These are phyloP conservation scores for Polytrichum commune DNA, from an alignment of 225 moss, liverwort and hornwort species.

Conservation along the genomic window DNA sequence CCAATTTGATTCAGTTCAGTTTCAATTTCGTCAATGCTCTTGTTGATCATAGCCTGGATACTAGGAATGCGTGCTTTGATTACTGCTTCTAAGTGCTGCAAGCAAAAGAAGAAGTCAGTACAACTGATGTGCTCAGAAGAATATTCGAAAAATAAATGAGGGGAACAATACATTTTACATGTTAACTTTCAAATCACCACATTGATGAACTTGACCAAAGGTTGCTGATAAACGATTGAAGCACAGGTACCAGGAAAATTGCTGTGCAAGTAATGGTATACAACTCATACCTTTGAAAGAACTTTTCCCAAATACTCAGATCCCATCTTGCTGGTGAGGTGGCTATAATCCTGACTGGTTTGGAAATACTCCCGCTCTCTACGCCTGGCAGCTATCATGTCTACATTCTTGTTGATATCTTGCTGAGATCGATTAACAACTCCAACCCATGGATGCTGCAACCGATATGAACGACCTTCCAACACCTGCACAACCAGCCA, in stretches of 20 bases:
- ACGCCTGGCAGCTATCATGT: conserved; percentile 62
- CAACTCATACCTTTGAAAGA: conserved; percentile 43
- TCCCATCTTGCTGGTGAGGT: conserved; percentile 63
- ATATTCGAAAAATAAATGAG: too few relatives aligned
- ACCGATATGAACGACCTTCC: conserved; percentile 47
- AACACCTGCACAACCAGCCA: conserved; percentile 35
- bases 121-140: too few relatives aligned
- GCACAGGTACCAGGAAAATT: too few relatives aligned
- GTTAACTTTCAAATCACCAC: too few relatives aligned
- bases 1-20: conserved; percentile 15
- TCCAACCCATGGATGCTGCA: conserved; percentile 42
- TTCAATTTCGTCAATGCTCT: conserved; percentile 14
- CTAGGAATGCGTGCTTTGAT: conserved; percentile 16
- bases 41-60: conserved; percentile 19
- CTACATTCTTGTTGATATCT: conserved; percentile 65
- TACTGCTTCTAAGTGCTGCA: conserved; percentile 18
- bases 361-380: conserved; percentile 58
- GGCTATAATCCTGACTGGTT: conserved; percentile 45
- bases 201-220: too few relatives aligned
- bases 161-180: too few relatives aligned
- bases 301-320: conserved; percentile 54
- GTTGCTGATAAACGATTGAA: too few relatives aligned
- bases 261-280: too few relatives aligned
- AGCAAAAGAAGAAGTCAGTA: not conserved
- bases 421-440: conserved; percentile 64